These are phyloP conservation scores for Pseudocercospora pini-densiflorae DNA, from an alignment of 2,329 filamentous ascomycete genomes.

Conservation along the genomic window DNA sequence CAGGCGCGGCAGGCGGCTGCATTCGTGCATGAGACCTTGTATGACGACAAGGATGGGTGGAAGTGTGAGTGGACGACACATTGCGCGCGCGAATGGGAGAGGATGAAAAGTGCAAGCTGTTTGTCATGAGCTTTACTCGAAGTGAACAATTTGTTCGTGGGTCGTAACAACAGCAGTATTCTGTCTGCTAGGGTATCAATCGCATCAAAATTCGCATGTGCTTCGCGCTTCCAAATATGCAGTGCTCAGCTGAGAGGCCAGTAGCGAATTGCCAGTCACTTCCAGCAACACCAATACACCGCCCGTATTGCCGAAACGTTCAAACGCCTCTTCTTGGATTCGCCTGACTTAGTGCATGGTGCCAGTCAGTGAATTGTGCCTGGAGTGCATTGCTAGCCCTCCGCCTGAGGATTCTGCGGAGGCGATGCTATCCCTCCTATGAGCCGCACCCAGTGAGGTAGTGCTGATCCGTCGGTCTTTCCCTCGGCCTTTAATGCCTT, in stretches of 20 bases:
- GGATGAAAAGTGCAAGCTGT: background rate
- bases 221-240: background rate
- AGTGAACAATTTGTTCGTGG: background rate
- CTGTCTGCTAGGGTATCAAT: background rate
- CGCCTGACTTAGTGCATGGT: background rate
- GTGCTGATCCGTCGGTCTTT: slow-evolving; percentile 73
- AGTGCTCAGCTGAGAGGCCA: background rate
- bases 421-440: slow-evolving; percentile 30
- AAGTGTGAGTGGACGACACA: background rate
- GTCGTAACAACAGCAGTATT: background rate
- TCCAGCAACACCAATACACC: background rate
- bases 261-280: background rate
- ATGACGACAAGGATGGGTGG: background rate
- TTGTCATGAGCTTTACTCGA: background rate
- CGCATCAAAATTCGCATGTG: background rate
- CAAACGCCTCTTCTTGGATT: background rate
- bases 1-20: background rate
- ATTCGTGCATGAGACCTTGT: background rate
- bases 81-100: background rate
- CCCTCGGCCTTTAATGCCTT: slow-evolving; percentile 94
- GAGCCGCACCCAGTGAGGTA: slow-evolving; percentile 7
- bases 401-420: slow-evolving; percentile 20
- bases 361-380: background rate
- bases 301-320: background rate
- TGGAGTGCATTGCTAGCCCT: background rate